phyloP scores from a whole-genome alignment of 805 yeast species.

The Cephaloascus fragrans region DNA sequence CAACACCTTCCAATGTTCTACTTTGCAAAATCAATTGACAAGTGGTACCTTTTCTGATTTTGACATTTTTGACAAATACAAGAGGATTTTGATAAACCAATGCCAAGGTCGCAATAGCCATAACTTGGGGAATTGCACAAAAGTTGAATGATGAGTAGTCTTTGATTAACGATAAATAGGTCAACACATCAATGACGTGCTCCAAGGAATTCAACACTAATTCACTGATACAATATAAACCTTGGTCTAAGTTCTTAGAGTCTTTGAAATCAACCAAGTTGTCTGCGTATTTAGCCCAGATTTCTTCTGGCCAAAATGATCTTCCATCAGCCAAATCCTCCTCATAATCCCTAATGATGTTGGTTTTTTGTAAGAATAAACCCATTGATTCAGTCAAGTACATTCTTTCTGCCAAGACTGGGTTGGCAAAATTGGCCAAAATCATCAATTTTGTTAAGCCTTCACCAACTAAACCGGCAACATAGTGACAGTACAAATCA shows the following conservation, averaged over 20 bases:
- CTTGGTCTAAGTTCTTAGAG: conserved; percentile 39
- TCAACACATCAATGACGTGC: conserved; percentile 70
- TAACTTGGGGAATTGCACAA: conserved; percentile 97
- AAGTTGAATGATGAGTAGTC: conserved; percentile 83
- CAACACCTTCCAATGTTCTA: conserved; percentile 67
- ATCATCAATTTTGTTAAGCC: conserved; percentile 82
- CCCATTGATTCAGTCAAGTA: conserved; percentile 82
- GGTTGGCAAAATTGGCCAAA: conserved; percentile 60
- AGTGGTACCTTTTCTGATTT: conserved; percentile 86
- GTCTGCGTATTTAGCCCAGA: conserved; percentile 78
- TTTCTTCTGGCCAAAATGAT: conserved; percentile 92
- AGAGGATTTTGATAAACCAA: conserved; percentile 71
- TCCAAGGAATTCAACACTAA: conserved; percentile 68
- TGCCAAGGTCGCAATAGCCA: conserved; percentile 95
- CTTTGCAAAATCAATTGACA: conserved; percentile 65
- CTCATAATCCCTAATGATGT: conserved; percentile 88
- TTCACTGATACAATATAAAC: conserved; percentile 70
- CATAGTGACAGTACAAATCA: conserved; percentile 90
- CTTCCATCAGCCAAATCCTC: conserved; percentile 91
- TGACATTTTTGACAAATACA: conserved; percentile 64
- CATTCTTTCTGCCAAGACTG: conserved; percentile 40
- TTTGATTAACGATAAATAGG: conserved; percentile 62
- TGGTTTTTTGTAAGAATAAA: conserved; percentile 86
- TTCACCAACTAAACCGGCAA: conserved; percentile 96
- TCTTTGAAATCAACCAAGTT: conserved; percentile 47